Evolutionary conservation across 805 yeast species (phyloP), one percentile per base, ranked within the genome.

Genomic region (Alloascoidea hylecoeti): DNA sequence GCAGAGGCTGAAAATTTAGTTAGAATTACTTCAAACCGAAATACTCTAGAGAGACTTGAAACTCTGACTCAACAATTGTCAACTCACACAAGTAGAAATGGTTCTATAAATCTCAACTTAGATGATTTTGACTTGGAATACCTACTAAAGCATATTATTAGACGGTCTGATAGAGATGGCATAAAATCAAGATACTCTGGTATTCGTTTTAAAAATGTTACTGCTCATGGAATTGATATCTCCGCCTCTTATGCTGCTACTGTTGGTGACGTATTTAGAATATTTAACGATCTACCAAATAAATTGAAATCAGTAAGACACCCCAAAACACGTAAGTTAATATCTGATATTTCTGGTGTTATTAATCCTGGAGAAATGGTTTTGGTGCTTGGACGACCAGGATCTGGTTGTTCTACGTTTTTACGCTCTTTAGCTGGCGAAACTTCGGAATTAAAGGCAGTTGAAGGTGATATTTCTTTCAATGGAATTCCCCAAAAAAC

Each of bases 371-470:
- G 85, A 46, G 85, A 78, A 47, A 68, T 78, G 75, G 66, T 75
- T 18, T 58, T 79, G 36, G 85, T 78, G 4, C 55, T 77, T 27
- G 84, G 82, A 38, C 68, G 79, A 43, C 86, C 89, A 2, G 86
- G 89, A 47, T 77, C 89, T 17, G 89, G 89, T 36, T 80, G 88
- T 53, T 75, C 88, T 3, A 70, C 85, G 2, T 61, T 79, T 36
- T 60, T 79, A 51, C 75, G 75, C 46, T 66, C 80, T 2, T 59
- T 79, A 45, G 72, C 85, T 9, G 77, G 75, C 39, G 75, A 72
- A 44, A 68, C 69, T 15, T 56, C 58, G 42, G 58, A 59, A 18
- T 68, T 63, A 51, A 57, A 63, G 15, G 60, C 62, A 23, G 66
- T 66, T 30, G 65, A 66, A 33, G 85, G 85, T 44, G 63, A 65